Evolutionary conservation across 1,139 yeast species (phyloP), one percentile per base, ranked within the genome.

Genomic region (Zygoascus sp.): DNA sequence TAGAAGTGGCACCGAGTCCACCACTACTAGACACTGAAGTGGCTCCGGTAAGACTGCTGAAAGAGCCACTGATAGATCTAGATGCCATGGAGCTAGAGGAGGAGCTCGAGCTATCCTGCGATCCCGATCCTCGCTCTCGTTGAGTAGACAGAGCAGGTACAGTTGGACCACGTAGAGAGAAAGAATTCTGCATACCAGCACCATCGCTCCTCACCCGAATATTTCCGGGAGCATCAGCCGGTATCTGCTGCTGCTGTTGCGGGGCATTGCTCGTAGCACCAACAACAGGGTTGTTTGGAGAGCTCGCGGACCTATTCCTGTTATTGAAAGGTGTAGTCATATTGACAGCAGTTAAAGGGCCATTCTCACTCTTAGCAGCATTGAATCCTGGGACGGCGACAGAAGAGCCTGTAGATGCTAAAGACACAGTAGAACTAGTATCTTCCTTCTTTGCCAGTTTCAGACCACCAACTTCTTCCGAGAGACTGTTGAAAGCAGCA

Each of bases 181-280:
- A 20, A 9, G 27, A 13, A 2, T 13, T 10, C 2, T n/a, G 25
- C 39, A 20, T 5, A 11, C 16, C 27, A 9, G 42, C 36, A 17
- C 57, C 50, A 37, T 56, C 59, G 34, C 58, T 55, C 49, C 53
- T 55, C 43, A 52, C 55, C 13, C 59, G 45, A 5, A 51, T 27
- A 3, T 55, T 55, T 44, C 25, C 25, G 6, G 34, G 19, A 22
- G 30, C 32, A 27, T 36, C 36, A 9, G 20, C 34, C n/a, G 9
- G 7, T 16, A 35, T 15, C 32, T 15, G 22, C 4, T 20, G 28
- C 10, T 20, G 20, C 5, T 40, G 30, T 34, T 15, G 13, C 19
- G 16, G 27, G n/a, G 8, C 38, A 17, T 11, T 13, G 5, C 23
- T 9, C 17, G 34, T 30, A 30, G 34, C 39, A 20, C n/a, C n/a